A percentile compares a stretch with the other conserved stretches of the same genome.
phyloP scores from a whole-genome alignment of 805 yeast genomes.

The Naumovozyma baii region DNA sequence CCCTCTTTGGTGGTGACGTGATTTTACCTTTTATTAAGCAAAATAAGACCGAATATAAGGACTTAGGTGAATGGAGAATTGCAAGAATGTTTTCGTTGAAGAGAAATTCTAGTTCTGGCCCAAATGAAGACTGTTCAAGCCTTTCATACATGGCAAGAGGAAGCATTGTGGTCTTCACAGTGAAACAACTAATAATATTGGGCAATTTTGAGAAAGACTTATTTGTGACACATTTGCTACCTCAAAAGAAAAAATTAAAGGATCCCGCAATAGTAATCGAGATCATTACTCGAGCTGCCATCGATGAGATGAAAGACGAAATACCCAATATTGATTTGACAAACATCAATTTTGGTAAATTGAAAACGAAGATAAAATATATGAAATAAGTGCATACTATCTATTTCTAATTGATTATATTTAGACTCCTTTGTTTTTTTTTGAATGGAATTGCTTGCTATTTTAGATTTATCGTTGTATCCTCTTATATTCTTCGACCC shows the following conservation, averaged over 20 bases:
- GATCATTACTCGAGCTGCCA: neutral
- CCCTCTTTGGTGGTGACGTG: neutral
- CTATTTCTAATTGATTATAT: too few species aligned
- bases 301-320: neutral
- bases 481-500: too few species aligned
- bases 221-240: neutral
- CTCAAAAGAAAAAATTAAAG: neutral
- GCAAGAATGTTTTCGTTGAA: neutral
- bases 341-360: too few species aligned
- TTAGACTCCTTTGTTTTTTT: too few species aligned
- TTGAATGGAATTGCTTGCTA: too few species aligned
- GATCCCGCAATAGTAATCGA: neutral
- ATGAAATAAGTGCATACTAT: too few species aligned
- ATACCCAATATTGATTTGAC: neutral
- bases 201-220: neutral
- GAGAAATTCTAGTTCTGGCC: neutral
- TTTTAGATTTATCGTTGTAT: too few species aligned
- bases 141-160: neutral
- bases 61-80: neutral
- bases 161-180: neutral
- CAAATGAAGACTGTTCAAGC: too few species aligned
- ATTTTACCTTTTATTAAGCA: neutral
- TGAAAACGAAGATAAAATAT: too few species aligned
- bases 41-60: neutral
- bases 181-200: neutral